Base-by-base conservation (phyloP, 2,329 filamentous ascomycete genomes). In the Verruconis gallopava region DNA sequence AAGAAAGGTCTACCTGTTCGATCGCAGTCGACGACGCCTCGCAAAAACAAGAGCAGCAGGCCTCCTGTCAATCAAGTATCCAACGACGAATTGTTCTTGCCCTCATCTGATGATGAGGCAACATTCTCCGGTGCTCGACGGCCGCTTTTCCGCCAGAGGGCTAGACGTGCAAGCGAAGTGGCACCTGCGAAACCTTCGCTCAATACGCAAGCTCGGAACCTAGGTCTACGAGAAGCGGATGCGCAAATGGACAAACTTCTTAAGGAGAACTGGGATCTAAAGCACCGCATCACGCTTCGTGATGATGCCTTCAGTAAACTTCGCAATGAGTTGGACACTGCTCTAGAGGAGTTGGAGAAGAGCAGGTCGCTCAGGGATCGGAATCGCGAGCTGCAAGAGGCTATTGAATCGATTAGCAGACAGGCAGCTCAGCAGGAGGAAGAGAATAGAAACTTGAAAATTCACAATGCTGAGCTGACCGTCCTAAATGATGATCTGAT, bases 221-320 rank as follows among this genome's bases (percentile, higher is more conserved):
- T 45, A 21, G 43, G 38, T 14, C 14, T 28, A 17, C 22, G 22
- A 19, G 43, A 45, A 15, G 34, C 43, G 18, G 38, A 36, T 20
- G n/a, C 30, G 3, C 20, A 37, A 11, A 19, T 45, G 32, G 43
- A 45, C 32, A 45, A 43, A 19, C 20, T 45, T 32, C n/a, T 33
- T 17, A 45, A 43, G 34, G 40, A 44, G 30, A 45, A 45, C 21
- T 45, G 30, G n/a, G 38, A 45, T 28, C 38, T 45, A 19, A 45
- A 45, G 32, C 34, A 36, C 17, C 42, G 40, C 5, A 44, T 45
- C 14, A 32, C 32, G 5, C 21, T 45, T 18, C 38, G 37, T 20
- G 21, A 45, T n/a, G 40, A 45, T 11, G 38, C 38, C 13, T 21
- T 32, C 15, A 41, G 34, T 5, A 33, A 45, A 22, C 38, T 45